These are phyloP conservation scores for Orbilia blumenaviensis DNA, from an alignment of 2,329 filamentous ascomycete genomes.

Conservation along the genomic window DNA sequence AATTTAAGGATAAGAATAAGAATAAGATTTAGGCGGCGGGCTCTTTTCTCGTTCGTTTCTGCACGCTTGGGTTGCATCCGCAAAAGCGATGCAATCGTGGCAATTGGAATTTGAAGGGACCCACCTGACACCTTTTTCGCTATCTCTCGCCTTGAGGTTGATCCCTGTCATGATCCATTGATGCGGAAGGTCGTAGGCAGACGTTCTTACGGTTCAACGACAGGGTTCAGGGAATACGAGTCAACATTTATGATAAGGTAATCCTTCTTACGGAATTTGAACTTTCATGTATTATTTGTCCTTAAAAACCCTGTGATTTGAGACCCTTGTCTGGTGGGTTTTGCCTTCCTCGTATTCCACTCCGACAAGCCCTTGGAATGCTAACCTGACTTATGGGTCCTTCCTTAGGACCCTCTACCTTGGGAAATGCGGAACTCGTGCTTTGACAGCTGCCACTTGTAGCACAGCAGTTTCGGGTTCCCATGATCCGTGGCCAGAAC, in stretches of 20 bases:
- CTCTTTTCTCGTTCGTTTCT: conserved; percentile 40
- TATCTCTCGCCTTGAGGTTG: conserved; percentile 23
- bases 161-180: conserved; percentile 25
- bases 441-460: conserved; percentile 3
- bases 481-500: neutral
- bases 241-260: neutral
- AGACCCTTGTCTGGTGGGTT: neutral
- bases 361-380: conserved; percentile 13
- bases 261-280: neutral
- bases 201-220: conserved; percentile 25
- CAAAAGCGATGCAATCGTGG: conserved; percentile 21
- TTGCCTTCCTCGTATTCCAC: conserved; percentile 25
- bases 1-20: conserved; percentile 26
- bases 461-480: neutral
- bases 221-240: conserved; percentile 28
- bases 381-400: conserved; percentile 44
- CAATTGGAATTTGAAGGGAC: neutral
- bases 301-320: neutral
- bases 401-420: conserved; percentile 3
- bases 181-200: conserved; percentile 52
- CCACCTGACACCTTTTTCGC: conserved; percentile 46
- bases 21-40: conserved; percentile 33
- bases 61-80: conserved; percentile 38
- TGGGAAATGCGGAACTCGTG: conserved; percentile 22
- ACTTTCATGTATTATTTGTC: neutral